phyloP scores from a whole-genome alignment of 139 green algal genomes.

The Haematococcus sp. region DNA sequence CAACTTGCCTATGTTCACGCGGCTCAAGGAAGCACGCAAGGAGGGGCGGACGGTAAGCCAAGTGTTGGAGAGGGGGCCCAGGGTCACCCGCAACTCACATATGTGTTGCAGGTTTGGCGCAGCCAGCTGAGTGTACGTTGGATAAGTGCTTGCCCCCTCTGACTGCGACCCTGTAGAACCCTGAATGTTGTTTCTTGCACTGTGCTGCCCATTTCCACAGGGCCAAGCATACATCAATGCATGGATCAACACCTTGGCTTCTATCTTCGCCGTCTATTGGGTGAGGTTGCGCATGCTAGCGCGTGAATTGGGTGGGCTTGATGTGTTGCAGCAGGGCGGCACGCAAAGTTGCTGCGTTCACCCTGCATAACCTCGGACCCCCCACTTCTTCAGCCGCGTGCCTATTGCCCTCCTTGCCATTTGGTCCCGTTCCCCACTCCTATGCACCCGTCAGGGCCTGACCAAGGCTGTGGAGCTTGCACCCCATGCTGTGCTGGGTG shows the following conservation, averaged over 20 bases:
- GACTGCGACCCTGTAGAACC: too few species aligned
- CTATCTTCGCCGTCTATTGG: conserved; percentile 33
- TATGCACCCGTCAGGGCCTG: too few species aligned
- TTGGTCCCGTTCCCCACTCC: too few species aligned
- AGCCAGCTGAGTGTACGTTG: too few species aligned
- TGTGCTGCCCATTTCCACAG: too few species aligned
- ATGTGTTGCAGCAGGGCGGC: neutral
- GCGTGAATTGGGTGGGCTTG: neutral
- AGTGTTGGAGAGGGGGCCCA: too few species aligned
- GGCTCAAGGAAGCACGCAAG: conserved; percentile 48
- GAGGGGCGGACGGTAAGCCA: conserved; percentile 41
- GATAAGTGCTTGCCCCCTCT: too few species aligned
- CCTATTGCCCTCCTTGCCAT: neutral
- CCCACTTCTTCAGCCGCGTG: too few species aligned
- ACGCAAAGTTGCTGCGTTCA: neutral
- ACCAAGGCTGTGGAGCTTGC: conserved; percentile 42
- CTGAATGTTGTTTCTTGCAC: too few species aligned
- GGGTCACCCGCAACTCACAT: too few species aligned
- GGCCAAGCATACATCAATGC: conserved; percentile 50
- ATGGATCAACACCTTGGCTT: conserved; percentile 33
- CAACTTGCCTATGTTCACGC: conserved; percentile 1
- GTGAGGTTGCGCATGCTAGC: conserved; percentile 1
- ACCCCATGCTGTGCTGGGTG: conserved; percentile 26
- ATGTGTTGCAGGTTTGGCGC: too few species aligned
- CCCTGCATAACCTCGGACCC: neutral